These are phyloP conservation scores for Pyrenochaeta sp. DNA, from an alignment of 2,329 filamentous ascomycete species.

Conservation along the genomic window DNA sequence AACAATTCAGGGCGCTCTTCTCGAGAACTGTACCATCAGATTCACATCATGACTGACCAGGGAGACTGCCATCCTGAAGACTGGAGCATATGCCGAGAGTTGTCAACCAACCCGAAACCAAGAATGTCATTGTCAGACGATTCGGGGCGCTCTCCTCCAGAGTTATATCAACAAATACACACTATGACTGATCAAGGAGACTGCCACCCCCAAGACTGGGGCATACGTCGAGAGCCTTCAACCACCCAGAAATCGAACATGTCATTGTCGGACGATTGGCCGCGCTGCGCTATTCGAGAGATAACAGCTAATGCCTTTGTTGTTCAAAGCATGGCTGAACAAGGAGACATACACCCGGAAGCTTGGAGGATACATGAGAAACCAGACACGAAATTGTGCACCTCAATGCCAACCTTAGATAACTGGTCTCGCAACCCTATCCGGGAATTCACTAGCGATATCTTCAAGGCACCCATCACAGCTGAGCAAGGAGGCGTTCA, in stretches of 20 bases:
- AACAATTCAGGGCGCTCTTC: not conserved
- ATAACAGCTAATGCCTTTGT: not conserved
- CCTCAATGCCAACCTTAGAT: not conserved
- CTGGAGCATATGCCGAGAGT: not conserved
- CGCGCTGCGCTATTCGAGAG: not conserved
- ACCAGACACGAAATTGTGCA: not conserved
- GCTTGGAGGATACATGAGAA: not conserved
- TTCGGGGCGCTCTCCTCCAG: not conserved
- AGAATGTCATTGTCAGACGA: not conserved
- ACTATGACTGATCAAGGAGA: not conserved
- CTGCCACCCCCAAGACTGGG: not conserved
- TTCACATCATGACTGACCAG: not conserved
- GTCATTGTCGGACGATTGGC: not conserved
- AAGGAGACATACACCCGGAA: not conserved
- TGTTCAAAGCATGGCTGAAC: not conserved
- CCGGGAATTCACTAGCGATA: not conserved
- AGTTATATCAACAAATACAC: not conserved
- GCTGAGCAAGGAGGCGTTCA: not conserved
- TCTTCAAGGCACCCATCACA: not conserved
- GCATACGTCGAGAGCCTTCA: not conserved
- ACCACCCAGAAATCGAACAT: not conserved
- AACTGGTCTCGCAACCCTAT: not conserved
- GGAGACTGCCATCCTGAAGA: not conserved
- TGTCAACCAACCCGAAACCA: not conserved
- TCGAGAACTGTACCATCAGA: not conserved